A percentile compares a stretch with the other conserved stretches of the same genome.
Evolutionary conservation across 169 alveolate genomes (phyloP).

Genomic region (Cryptosporidium ubiquitum): DNA sequence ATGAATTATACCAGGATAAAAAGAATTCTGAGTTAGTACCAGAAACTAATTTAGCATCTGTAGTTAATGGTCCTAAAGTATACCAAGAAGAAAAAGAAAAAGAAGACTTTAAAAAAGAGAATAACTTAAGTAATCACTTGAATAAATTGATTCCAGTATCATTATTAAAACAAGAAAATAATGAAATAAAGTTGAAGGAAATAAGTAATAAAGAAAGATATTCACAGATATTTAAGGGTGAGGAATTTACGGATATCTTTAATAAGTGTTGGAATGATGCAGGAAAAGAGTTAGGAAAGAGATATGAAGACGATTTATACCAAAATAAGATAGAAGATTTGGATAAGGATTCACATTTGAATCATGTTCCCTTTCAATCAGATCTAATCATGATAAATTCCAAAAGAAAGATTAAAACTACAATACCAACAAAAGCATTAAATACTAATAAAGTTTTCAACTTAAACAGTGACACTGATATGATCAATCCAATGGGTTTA

Average conservation of each 20-base stretch:
- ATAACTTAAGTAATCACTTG: not conserved
- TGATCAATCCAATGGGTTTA: constrained; percentile 44
- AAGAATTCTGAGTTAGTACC: not conserved
- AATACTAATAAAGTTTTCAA: not conserved
- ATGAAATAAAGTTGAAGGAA: not conserved
- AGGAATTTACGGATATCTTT: constrained; percentile 23
- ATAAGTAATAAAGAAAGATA: constrained; percentile 3
- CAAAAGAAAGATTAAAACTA: constrained; percentile 46
- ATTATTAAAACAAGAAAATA: not conserved
- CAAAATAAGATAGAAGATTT: not conserved
- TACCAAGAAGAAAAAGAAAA: not conserved
- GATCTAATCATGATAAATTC: not conserved
- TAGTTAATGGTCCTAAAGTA: not conserved
- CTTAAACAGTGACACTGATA: not conserved
- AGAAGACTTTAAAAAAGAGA: not conserved
- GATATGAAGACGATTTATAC: not conserved
- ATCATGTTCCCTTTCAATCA: constrained; percentile 62
- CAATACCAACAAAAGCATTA: constrained; percentile 17
- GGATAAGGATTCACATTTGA: not conserved
- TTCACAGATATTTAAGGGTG: constrained; percentile 2
- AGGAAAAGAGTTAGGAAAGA: constrained; percentile 12
- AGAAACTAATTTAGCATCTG: too few species aligned
- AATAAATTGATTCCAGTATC: constrained; percentile 13
- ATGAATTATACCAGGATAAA: too few species aligned
- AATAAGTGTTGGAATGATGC: constrained; percentile 42